phyloP scores from a whole-genome alignment of 2,329 filamentous ascomycete genomes.

The Laburnicola sp. region DNA sequence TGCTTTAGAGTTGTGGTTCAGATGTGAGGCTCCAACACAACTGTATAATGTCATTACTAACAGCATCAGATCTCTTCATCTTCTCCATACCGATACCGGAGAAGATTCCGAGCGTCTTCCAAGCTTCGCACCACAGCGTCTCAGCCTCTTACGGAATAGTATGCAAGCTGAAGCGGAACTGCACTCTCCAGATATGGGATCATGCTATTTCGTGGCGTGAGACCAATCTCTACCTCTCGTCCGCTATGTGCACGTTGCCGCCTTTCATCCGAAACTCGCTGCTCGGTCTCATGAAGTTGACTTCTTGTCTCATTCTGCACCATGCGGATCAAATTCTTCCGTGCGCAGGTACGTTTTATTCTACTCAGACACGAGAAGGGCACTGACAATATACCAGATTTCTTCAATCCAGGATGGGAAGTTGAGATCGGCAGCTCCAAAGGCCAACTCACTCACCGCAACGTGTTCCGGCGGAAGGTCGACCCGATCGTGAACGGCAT shows the following conservation, averaged over 20 bases:
- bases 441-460: conserved; percentile 60
- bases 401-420: conserved; percentile 68
- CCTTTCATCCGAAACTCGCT: conserved; percentile 48
- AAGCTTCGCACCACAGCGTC: conserved; percentile 65
- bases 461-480: conserved; percentile 62
- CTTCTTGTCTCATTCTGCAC: conserved; percentile 47
- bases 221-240: conserved; percentile 48
- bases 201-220: conserved; percentile 66
- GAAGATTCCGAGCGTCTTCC: conserved; percentile 62
- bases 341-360: conserved; percentile 34
- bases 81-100: conserved; percentile 62
- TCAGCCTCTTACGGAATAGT: conserved; percentile 64
- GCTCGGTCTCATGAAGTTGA: conserved; percentile 46
- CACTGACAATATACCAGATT: conserved; percentile 51
- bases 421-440: conserved; percentile 63
- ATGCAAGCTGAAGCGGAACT: conserved; percentile 63
- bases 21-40: conserved; percentile 36
- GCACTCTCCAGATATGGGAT: conserved; percentile 66
- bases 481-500: conserved; percentile 69
- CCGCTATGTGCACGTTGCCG: conserved; percentile 47
- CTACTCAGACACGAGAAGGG: not conserved
- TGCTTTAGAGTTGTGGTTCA: conserved; percentile 52
- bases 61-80: conserved; percentile 52
- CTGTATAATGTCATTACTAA: conserved; percentile 12
- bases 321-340: conserved; percentile 60